A percentile compares a stretch with the other conserved stretches of the same genome.
These are phyloP conservation scores for Colletotrichum noveboracense DNA, from an alignment of 2,329 filamentous ascomycete genomes.

Conservation along the genomic window DNA sequence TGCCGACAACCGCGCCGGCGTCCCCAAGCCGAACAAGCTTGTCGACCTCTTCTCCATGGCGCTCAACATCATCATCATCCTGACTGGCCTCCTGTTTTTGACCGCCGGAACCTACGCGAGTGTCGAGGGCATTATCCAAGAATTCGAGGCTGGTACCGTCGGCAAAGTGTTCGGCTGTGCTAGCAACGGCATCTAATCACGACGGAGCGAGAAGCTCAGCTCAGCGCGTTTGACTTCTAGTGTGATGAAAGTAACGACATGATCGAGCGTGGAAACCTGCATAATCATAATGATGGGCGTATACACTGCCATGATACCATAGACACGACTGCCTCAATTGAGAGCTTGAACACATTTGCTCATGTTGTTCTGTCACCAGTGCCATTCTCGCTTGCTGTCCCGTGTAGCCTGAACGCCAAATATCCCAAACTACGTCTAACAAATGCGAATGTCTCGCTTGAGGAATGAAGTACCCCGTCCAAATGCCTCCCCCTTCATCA, in stretches of 20 bases:
- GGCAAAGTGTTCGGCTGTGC: constrained; percentile 77
- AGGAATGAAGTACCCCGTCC: neutral
- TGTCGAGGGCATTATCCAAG: constrained; percentile 76
- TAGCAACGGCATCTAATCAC: constrained; percentile 57
- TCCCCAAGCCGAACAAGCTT: constrained; percentile 56
- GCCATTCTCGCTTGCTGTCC: neutral
- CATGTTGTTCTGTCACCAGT: neutral
- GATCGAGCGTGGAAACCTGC: neutral
- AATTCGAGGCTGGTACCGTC: constrained; percentile 69
- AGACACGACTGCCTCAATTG: neutral
- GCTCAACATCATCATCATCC: constrained; percentile 76
- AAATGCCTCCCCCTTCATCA: neutral
- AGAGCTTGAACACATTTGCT: neutral
- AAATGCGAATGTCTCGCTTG: neutral
- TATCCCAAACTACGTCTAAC: neutral
- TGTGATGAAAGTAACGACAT: neutral
- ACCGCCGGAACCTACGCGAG: constrained; percentile 81
- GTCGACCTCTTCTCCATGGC: constrained; percentile 59
- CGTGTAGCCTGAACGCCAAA: neutral
- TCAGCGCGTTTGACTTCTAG: neutral
- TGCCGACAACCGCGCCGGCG: constrained; percentile 62
- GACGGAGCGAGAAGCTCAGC: neutral
- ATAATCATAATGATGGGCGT: neutral
- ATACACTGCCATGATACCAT: neutral
- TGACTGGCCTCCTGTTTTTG: constrained; percentile 81